Conservation (phyloP, 2,329 filamentous ascomycete species). For the Ceratocystis lukuohia region DNA sequence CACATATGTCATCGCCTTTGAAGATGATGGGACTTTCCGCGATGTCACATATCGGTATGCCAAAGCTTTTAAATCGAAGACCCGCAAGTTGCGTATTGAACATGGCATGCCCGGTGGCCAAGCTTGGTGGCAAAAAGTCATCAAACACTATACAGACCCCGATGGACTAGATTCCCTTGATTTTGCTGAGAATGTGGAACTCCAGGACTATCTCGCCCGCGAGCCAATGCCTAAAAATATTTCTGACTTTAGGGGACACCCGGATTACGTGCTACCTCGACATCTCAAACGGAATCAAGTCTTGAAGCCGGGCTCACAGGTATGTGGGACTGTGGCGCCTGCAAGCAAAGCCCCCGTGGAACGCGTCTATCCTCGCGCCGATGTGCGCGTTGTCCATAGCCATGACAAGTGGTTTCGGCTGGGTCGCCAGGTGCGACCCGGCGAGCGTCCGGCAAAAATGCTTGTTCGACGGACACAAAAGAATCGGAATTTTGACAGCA, state of each 20-base stretch:
- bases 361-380: conserved; percentile 65
- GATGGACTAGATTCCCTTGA: conserved; percentile 49
- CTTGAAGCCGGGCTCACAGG: conserved; percentile 52
- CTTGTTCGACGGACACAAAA: conserved; percentile 27
- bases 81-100: conserved; percentile 68
- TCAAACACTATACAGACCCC: conserved; percentile 35
- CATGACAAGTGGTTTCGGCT: conserved; percentile 84
- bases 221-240: conserved; percentile 82
- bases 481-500: conserved; percentile 25
- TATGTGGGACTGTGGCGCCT: conserved; percentile 64
- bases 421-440: conserved; percentile 62
- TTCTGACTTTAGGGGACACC: conserved; percentile 77
- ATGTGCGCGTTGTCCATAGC: conserved; percentile 66
- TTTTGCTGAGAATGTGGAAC: conserved; percentile 67
- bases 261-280: conserved; percentile 68
- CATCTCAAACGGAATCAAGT: conserved; percentile 77
- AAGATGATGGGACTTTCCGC: conserved; percentile 60
- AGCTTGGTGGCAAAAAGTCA: conserved; percentile 40
- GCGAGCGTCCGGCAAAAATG: conserved; percentile 73
- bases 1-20: conserved; percentile 74
- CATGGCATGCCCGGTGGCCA: conserved; percentile 28
- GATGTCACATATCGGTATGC: conserved; percentile 83
- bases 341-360: conserved; percentile 53
- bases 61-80: conserved; percentile 84
- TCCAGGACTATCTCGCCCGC: conserved; percentile 54